Evolutionary conservation across 2,329 filamentous ascomycete species (phyloP).

Genomic region (Cladophialophora immunda): DNA sequence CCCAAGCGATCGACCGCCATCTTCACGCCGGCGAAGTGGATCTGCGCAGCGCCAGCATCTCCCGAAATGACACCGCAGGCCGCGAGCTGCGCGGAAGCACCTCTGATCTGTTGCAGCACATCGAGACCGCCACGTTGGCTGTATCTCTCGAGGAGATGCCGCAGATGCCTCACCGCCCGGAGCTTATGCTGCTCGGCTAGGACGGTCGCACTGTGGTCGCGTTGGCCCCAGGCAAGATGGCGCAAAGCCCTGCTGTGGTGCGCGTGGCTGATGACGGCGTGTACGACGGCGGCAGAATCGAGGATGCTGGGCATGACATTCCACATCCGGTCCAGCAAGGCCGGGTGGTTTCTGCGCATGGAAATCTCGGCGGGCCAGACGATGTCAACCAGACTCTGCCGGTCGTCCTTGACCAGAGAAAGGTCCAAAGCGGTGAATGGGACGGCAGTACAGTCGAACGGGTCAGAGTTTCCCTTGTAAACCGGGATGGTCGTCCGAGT

Average conservation of each 20-base stretch:
- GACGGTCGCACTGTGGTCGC: background rate
- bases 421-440: background rate
- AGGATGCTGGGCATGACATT: constrained; percentile 13
- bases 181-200: constrained; percentile 7
- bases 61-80: background rate
- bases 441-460: constrained; percentile 1
- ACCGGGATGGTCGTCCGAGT: background rate
- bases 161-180: background rate
- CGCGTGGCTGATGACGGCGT: constrained; percentile 4
- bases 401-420: constrained; percentile 1
- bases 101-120: background rate
- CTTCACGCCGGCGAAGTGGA: constrained; percentile 5
- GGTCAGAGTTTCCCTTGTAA: constrained; percentile 14
- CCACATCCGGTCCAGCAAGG: background rate
- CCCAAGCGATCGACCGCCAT: background rate
- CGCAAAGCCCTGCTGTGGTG: constrained; percentile 9
- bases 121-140: background rate
- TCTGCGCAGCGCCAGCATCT: background rate
- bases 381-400: background rate
- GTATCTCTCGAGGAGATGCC: background rate
- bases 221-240: background rate
- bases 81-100: background rate
- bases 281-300: background rate
- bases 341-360: background rate
- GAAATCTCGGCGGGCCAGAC: constrained; percentile 1